Evolutionary conservation across 768 basidiomycete species (phyloP), one percentile per base, ranked within the genome.

Genomic region (Infundibulicybe gibba): DNA sequence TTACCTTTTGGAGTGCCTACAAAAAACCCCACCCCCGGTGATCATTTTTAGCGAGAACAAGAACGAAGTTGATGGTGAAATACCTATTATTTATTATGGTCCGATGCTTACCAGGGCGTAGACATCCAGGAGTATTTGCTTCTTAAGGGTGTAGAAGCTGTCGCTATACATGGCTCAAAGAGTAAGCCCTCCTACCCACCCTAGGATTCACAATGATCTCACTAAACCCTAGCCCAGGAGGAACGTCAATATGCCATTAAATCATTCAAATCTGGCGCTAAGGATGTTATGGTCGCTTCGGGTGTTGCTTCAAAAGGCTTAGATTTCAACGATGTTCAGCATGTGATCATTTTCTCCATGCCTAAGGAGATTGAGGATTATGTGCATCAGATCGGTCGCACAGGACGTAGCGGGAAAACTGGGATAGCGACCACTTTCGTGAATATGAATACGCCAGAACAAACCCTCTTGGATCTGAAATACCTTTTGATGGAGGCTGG

Each of bases 281-380:
- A 99, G 61, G 97, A 99, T 64, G 95, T 98, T 41, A 98, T 98
- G 97, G 97, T 99, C 25, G 97, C 97, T 2, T 97, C 94, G 3
- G 86, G 94, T 25, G 93, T 99, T 20, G 97, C 95, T 1, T 97
- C 93, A 33, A 98, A 99, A 65, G 97, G 97, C 21, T 81, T 99
- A 50, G 97, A 99, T 67, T 99, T 99, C 68, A 94, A 89, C 64
- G 97, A 98, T 60, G 95, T 99, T 49, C 94, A 97, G 57, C 97
- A 97, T 63, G 94, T 98, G 61, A 97, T 99, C 66, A 98, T 97
- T 52, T 99, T 94, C 65, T 85, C 90, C 25, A 98, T 99, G 97
- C 97, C 97, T 0, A 99, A 98, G 66, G 97, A 99, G 71, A 99
- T 99, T 52, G 97, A 99, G 67, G 97, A 99, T 64, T 99, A 99